Base-by-base conservation (phyloP, 306 rosid genomes). In the Macrotyloma uniflorum region DNA sequence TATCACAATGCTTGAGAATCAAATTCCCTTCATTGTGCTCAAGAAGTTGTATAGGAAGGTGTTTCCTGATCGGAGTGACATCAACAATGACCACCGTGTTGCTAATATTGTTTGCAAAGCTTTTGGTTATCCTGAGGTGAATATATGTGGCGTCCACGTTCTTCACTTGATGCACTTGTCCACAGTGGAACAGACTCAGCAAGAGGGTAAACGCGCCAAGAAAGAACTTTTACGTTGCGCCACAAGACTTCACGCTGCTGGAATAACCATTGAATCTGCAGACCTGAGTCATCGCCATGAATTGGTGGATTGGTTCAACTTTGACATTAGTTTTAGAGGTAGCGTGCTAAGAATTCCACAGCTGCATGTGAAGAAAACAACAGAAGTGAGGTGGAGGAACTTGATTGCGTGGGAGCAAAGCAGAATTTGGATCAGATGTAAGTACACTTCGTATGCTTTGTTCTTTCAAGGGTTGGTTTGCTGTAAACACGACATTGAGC, bases 101-200 rank as follows among this genome's bases (percentile, higher is more conserved):
- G 77, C 81, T 46, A 1, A 55, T 4, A 22, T 80, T 14, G 79
- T 76, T 6, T 67, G 54, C 4, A 43, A 0, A 35, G 76, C 76
- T 36, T 85, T 81, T 2, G 79, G 73, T 2, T 76, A 68, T 59
- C 63, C 65, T 16, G 13, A 40, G 72, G 4, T 4, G 5, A 3
- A 20, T 22, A 50, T 30, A 23, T 69, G 74, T 4, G 51, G 18
- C 0, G 84, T 74, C 13, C 86, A 86, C 11, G 16, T 86, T 58
- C 85, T 83, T 33, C 80, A 86, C 67, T n/a, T 80, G 35, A 66
- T 80, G 83, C 87, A 86, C 57, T 58, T 78, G 13, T 72, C 80
- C 28, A 51, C 67, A 0, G 66, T 77, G 0, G 69, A 53, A 16
- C 66, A 72, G 0, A 16, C 24, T 1, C 24, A 47, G 0, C 32